phyloP scores from a whole-genome alignment of 2,329 filamentous ascomycete genomes.

The Pseudogymnoascus sp. region DNA sequence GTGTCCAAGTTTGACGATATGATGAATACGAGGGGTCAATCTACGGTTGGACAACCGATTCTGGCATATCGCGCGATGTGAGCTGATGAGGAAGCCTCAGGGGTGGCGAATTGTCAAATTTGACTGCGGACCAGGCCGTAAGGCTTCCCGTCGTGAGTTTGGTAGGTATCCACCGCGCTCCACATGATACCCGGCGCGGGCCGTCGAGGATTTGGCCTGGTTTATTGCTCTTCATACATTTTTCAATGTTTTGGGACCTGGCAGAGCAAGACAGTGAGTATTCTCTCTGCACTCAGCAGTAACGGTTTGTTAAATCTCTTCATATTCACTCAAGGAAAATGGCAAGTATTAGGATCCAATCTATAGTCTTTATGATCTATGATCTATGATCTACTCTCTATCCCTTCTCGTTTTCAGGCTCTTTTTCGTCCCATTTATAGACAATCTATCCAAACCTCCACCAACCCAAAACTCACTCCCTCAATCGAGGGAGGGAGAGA shows the following conservation, averaged over 20 bases:
- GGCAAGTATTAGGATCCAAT: neutral
- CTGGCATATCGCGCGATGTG: neutral
- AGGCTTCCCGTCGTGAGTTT: neutral
- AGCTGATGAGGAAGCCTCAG: neutral
- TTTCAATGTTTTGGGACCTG: too few relatives aligned
- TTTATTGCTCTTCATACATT: too few relatives aligned
- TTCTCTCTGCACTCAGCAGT: neutral
- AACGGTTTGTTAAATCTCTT: neutral
- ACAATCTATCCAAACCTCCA: neutral
- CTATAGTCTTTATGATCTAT: neutral
- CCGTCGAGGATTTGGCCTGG: neutral
- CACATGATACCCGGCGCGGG: neutral
- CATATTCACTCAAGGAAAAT: neutral
- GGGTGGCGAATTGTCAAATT: neutral
- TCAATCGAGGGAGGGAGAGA: neutral
- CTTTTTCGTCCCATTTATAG: neutral
- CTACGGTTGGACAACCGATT: neutral
- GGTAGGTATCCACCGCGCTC: neutral
- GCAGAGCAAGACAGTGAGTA: neutral
- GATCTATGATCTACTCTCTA: conserved; percentile 6
- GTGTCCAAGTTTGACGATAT: neutral
- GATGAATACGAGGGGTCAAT: neutral
- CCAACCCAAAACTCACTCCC: neutral
- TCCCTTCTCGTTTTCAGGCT: neutral
- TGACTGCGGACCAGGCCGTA: neutral